Conservation (phyloP, 352 stramenopile species). For the Phytophthora syringae region DNA sequence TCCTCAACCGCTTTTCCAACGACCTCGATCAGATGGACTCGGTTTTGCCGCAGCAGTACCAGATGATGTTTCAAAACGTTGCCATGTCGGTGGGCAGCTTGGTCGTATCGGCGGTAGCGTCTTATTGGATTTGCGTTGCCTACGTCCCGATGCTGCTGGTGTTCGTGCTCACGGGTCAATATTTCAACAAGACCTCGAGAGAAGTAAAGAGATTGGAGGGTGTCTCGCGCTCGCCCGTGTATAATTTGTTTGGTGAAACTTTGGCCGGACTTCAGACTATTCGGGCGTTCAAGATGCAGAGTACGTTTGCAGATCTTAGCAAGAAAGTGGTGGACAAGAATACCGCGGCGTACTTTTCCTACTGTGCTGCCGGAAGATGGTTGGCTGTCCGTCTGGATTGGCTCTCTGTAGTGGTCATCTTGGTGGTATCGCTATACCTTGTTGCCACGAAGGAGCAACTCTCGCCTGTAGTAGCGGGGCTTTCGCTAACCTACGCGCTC, state of each 20-base stretch:
- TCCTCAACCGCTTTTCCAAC: conserved; percentile 58
- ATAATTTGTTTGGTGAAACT: conserved; percentile 25
- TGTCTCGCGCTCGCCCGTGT: conserved; percentile 45
- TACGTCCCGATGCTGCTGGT: conserved; percentile 20
- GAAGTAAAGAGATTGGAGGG: conserved; percentile 95
- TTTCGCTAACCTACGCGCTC: conserved; percentile 49
- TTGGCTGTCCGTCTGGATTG: conserved; percentile 93
- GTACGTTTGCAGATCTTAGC: conserved; percentile 43
- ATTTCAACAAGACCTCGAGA: conserved; percentile 76
- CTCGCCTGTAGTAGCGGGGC: conserved; percentile 30
- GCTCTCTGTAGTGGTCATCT: conserved; percentile 86
- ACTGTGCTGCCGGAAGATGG: conserved; percentile 85
- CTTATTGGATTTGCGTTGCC: conserved; percentile 26
- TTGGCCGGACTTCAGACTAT: conserved; percentile 25
- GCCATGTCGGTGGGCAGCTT: conserved; percentile 19
- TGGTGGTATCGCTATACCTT: conserved; percentile 55
- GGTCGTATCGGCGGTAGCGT: conserved; percentile 24
- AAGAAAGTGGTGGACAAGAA: conserved; percentile 51
- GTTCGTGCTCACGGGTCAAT: conserved; percentile 18
- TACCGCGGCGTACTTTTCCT: conserved; percentile 54
- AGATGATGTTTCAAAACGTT: conserved; percentile 38
- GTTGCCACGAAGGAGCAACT: conserved; percentile 58
- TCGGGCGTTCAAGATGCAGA: conserved; percentile 47
- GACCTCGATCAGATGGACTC: conserved; percentile 55
- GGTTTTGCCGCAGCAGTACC: conserved; percentile 39